These are phyloP conservation scores for Rachicladosporium sp. DNA, from an alignment of 2,329 filamentous ascomycete species.

Conservation along the genomic window DNA sequence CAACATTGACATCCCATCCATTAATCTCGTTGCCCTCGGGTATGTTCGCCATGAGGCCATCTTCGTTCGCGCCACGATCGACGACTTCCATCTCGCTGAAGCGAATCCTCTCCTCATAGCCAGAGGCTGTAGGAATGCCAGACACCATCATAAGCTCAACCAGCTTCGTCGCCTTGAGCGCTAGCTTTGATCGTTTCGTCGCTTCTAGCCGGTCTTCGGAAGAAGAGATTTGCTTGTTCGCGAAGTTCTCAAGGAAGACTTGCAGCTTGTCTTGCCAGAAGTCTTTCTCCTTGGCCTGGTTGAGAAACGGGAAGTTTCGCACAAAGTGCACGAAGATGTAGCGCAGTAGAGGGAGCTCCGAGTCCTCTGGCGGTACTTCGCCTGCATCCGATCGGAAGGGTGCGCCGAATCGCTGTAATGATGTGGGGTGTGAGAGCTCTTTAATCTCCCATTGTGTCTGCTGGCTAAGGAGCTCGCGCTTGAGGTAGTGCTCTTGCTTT, in stretches of 20 bases:
- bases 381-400: slow-evolving; percentile 88
- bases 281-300: slow-evolving; percentile 94
- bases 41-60: slow-evolving; percentile 72
- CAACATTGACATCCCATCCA: slow-evolving; percentile 94
- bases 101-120: slow-evolving; percentile 92
- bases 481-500: slow-evolving; percentile 98
- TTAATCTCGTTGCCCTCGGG: slow-evolving; percentile 89
- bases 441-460: slow-evolving; percentile 84
- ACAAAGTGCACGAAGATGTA: slow-evolving; percentile 98
- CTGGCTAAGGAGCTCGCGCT: slow-evolving; percentile 82
- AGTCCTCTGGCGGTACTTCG: slow-evolving; percentile 85
- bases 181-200: slow-evolving; percentile 86
- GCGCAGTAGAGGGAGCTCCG: slow-evolving; percentile 80
- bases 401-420: slow-evolving; percentile 85
- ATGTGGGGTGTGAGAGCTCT: slow-evolving; percentile 89
- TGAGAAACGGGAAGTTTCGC: slow-evolving; percentile 92
- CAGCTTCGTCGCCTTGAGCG: slow-evolving; percentile 84
- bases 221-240: slow-evolving; percentile 91
- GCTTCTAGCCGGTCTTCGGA: slow-evolving; percentile 93
- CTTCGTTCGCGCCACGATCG: slow-evolving; percentile 82
- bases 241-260: slow-evolving; percentile 91
- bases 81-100: slow-evolving; percentile 97
- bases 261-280: slow-evolving; percentile 99
- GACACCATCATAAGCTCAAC: slow-evolving; percentile 99
- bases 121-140: slow-evolving; percentile 85